Evolutionary conservation across 192 early-diverging fungal genomes (phyloP).

Genomic region (Spizellomyces punctatus): DNA sequence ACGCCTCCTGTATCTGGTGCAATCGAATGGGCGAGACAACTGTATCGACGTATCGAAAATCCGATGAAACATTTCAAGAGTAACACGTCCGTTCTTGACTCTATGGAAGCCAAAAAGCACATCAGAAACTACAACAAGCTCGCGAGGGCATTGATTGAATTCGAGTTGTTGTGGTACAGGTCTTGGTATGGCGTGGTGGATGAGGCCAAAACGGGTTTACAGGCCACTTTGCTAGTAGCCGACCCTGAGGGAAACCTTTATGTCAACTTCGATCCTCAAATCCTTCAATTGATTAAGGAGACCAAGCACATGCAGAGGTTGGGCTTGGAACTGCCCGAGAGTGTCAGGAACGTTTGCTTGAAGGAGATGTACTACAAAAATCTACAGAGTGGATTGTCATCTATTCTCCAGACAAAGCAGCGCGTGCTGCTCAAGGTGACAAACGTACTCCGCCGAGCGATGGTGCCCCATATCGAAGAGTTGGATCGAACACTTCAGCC

Average conservation of each 20-base stretch:
- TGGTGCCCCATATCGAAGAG: conserved; percentile 64
- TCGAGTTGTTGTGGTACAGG: conserved; percentile 62
- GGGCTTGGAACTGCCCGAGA: conserved; percentile 56
- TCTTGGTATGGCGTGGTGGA: conserved; percentile 63
- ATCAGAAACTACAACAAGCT: conserved; percentile 71
- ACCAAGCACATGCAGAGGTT: conserved; percentile 58
- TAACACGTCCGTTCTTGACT: conserved; percentile 58
- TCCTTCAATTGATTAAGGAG: conserved; percentile 65
- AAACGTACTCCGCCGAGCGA: conserved; percentile 50
- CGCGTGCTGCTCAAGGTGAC: conserved; percentile 52
- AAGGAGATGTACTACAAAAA: conserved; percentile 67
- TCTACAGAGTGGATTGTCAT: conserved; percentile 45
- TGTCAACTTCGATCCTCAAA: conserved; percentile 66
- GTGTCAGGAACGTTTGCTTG: conserved; percentile 55
- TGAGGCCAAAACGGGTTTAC: conserved; percentile 63
- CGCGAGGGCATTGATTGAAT: conserved; percentile 64
- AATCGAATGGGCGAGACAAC: conserved; percentile 64
- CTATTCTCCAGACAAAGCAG: conserved; percentile 55
- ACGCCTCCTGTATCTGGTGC: conserved; percentile 64
- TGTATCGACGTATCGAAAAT: conserved; percentile 61
- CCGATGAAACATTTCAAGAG: conserved; percentile 62
- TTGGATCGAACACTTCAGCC: conserved; percentile 61
- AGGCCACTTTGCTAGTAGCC: conserved; percentile 62
- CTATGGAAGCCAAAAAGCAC: conserved; percentile 62
- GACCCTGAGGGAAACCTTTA: conserved; percentile 57